These are phyloP conservation scores for Penicillium sp. DNA, from an alignment of 2,329 filamentous ascomycete genomes.

Conservation along the genomic window DNA sequence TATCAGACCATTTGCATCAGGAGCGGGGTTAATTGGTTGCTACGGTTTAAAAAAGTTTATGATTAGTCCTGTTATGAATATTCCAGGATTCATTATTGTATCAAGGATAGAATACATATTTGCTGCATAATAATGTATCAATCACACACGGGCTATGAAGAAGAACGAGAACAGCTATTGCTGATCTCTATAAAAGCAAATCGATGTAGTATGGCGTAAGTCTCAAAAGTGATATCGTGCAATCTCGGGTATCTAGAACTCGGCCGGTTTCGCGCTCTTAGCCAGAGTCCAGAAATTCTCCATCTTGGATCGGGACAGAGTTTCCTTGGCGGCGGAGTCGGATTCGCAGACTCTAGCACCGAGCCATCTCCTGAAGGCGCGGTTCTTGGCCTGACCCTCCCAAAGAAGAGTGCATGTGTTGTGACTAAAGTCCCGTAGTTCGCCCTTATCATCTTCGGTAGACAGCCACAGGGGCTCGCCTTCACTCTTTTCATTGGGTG, in stretches of 20 bases:
- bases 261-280: conserved; percentile 55
- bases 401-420: conserved; percentile 85
- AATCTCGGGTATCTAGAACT: conserved; percentile 16
- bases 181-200: neutral
- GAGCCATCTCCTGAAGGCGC: conserved; percentile 81
- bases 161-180: conserved; percentile 1
- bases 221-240: neutral
- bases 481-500: conserved; percentile 52
- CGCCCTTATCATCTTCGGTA: conserved; percentile 70
- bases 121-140: conserved; percentile 6
- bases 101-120: conserved; percentile 15
- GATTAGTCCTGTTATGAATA: conserved; percentile 4
- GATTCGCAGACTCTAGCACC: conserved; percentile 83
- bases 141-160: conserved; percentile 2
- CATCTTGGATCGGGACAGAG: conserved; percentile 75
- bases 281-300: conserved; percentile 93
- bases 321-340: conserved; percentile 80
- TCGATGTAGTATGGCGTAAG: neutral
- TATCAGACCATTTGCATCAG: conserved; percentile 23
- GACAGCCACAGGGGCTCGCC: conserved; percentile 68
- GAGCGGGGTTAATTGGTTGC: conserved; percentile 16
- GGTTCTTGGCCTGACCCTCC: conserved; percentile 79
- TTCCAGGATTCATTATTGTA: conserved; percentile 1
- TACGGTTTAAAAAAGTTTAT: conserved; percentile 7
- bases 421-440: conserved; percentile 71